A percentile compares a stretch with the other conserved stretches of the same genome.
phyloP scores from a whole-genome alignment of 495 filamentous ascomycete species.

The Aspergillus affinis region DNA sequence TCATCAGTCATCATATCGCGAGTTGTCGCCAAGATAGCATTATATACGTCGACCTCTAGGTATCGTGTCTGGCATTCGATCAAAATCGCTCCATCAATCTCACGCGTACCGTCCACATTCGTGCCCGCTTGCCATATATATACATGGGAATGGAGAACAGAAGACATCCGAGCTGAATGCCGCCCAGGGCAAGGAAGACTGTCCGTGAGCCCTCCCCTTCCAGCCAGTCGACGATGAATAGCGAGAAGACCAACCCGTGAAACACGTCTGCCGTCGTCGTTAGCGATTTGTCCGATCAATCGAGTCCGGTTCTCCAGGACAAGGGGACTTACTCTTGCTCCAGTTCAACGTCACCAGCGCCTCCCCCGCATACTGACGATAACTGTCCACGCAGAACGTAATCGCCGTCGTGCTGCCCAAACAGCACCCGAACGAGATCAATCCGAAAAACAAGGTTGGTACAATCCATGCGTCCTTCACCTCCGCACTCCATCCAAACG shows the following conservation, averaged over 20 bases:
- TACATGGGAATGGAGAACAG: slow-evolving; percentile 88
- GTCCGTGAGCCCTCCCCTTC: slow-evolving; percentile 69
- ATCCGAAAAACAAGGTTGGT: slow-evolving; percentile 87
- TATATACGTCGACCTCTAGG: no score
- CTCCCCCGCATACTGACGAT: slow-evolving; percentile 91
- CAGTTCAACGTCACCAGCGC: slow-evolving; percentile 95
- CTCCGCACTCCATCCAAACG: slow-evolving; percentile 86
- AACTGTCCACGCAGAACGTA: slow-evolving; percentile 92
- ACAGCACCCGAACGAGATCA: slow-evolving; percentile 91
- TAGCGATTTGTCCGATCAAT: slow-evolving; percentile 7
- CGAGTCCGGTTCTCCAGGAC: background rate
- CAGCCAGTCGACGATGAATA: slow-evolving; percentile 90
- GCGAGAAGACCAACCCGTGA: slow-evolving; percentile 83
- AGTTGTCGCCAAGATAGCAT: background rate
- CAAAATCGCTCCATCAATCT: slow-evolving; percentile 88
- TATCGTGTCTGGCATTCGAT: slow-evolving; percentile 9
- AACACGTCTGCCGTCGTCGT: slow-evolving; percentile 61
- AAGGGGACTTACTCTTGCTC: slow-evolving; percentile 65
- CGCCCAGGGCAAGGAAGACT: slow-evolving; percentile 80
- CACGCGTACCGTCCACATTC: slow-evolving; percentile 95
- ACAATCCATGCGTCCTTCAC: slow-evolving; percentile 81
- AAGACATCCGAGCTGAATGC: slow-evolving; percentile 77
- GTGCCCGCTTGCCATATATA: slow-evolving; percentile 86
- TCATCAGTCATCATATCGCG: no score
- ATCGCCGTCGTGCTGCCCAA: slow-evolving; percentile 92